Conservation (phyloP, 768 basidiomycete genomes). For the Crassisporium funariophilum region DNA sequence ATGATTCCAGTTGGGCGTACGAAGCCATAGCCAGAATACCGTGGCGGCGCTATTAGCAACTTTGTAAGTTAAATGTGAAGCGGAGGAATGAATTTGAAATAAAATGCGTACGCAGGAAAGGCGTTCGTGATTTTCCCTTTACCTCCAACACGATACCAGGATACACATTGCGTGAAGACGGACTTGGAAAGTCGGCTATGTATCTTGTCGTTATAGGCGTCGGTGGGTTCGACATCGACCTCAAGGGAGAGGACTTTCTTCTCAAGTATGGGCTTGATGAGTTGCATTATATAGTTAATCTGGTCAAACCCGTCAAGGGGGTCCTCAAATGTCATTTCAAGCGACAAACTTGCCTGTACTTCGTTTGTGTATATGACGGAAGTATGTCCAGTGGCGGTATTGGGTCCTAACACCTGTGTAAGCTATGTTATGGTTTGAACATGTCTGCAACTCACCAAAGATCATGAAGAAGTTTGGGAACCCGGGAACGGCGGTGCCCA, state of each 20-base stretch:
- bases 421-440: neutral
- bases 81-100: too few relatives aligned
- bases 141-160: conserved; percentile 41
- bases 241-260: conserved; percentile 34
- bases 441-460: conserved; percentile 31
- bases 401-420: conserved; percentile 33
- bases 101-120: conserved; percentile 38
- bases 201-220: conserved; percentile 41
- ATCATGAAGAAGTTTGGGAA: conserved; percentile 50
- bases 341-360: conserved; percentile 38
- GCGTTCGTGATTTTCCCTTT: conserved; percentile 37
- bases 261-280: conserved; percentile 42
- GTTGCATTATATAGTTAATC: conserved; percentile 44
- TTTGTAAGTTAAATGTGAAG: too few relatives aligned
- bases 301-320: conserved; percentile 16
- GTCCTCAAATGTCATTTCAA: neutral
- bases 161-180: conserved; percentile 37
- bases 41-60: conserved; percentile 13
- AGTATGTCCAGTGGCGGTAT: conserved; percentile 43
- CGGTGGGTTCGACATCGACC: conserved; percentile 34
- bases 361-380: conserved; percentile 45
- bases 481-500: conserved; percentile 42
- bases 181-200: conserved; percentile 33
- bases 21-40: conserved; percentile 38
- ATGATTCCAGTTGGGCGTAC: conserved; percentile 34